phyloP scores from a whole-genome alignment of 257 asterid species.

The Lycium ferocissimum region DNA sequence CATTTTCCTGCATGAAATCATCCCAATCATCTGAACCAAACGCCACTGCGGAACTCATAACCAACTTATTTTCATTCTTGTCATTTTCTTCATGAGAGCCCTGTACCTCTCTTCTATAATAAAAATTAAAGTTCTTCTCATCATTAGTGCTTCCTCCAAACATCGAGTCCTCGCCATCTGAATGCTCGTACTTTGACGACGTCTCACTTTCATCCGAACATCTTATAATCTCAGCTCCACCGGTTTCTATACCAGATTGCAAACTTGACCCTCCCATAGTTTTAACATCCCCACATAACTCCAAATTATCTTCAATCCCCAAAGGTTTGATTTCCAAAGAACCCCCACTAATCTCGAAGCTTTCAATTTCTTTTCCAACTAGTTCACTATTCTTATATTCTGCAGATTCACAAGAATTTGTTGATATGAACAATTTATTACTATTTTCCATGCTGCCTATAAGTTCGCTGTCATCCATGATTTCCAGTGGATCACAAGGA shows the following conservation, averaged over 20 bases:
- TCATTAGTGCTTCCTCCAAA: slow-evolving; percentile 72
- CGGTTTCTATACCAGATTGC: slow-evolving; percentile 35
- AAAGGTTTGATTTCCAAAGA: slow-evolving; percentile 19
- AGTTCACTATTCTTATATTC: slow-evolving; percentile 34
- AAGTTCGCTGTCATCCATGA: slow-evolving; percentile 40
- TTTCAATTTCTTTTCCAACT: slow-evolving; percentile 23
- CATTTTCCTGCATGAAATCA: slow-evolving; percentile 67
- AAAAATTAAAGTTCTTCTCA: slow-evolving; percentile 48
- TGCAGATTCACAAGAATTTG: slow-evolving; percentile 25
- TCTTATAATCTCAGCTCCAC: slow-evolving; percentile 44
- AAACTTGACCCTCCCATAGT: slow-evolving; percentile 26
- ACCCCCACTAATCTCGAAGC: slow-evolving; percentile 27
- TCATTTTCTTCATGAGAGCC: slow-evolving; percentile 40
- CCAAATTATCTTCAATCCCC: slow-evolving; percentile 34
- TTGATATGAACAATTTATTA: background rate
- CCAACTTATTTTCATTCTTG: slow-evolving; percentile 50
- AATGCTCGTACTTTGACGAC: slow-evolving; percentile 61
- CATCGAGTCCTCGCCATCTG: slow-evolving; percentile 89
- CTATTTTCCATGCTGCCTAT: slow-evolving; percentile 36
- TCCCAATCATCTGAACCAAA: slow-evolving; percentile 87
- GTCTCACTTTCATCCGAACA: slow-evolving; percentile 58
- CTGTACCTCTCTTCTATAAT: slow-evolving; percentile 39
- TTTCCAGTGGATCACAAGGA: slow-evolving; percentile 46
- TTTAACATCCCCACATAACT: slow-evolving; percentile 27
- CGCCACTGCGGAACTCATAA: slow-evolving; percentile 75